Conservation (phyloP, 1,284 basidiomycete genomes). For the Moniliophthora roreri region DNA sequence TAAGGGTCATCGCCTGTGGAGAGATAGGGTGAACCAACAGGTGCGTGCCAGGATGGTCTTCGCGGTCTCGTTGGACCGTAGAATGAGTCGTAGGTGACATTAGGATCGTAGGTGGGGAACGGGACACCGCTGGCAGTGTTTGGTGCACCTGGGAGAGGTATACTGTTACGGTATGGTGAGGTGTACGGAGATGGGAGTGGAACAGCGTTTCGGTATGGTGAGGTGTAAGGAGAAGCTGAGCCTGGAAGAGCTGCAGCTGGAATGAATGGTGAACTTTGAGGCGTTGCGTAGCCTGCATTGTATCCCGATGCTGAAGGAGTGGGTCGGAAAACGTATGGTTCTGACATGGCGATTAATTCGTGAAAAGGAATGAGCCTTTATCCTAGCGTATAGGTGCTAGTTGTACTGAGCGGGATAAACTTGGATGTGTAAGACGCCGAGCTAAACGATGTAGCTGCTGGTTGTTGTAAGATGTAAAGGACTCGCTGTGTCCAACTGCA, state of each 20-base stretch:
- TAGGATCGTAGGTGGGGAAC: neutral
- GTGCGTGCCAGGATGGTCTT: slow-evolving; percentile 18
- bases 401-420: neutral
- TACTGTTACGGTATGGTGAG: slow-evolving; percentile 6
- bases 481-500: neutral
- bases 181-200: slow-evolving; percentile 25
- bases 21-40: slow-evolving; percentile 16
- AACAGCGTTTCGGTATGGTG: slow-evolving; percentile 15
- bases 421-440: too few relatives aligned
- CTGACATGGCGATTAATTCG: slow-evolving; percentile 31
- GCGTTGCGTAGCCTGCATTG: slow-evolving; percentile 24
- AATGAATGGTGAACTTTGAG: slow-evolving; percentile 38
- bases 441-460: too few relatives aligned
- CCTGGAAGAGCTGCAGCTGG: slow-evolving; percentile 34
- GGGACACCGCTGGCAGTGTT: slow-evolving; percentile 3
- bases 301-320: slow-evolving; percentile 26
- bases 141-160: slow-evolving; percentile 21
- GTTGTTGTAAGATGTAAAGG: too few relatives aligned
- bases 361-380: neutral
- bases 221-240: slow-evolving; percentile 16
- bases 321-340: slow-evolving; percentile 37
- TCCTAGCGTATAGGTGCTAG: neutral
- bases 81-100: neutral
- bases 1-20: slow-evolving; percentile 15
- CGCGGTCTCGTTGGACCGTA: slow-evolving; percentile 6